phyloP scores from a whole-genome alignment of 257 asterid genomes.

The Salvia splendens region DNA sequence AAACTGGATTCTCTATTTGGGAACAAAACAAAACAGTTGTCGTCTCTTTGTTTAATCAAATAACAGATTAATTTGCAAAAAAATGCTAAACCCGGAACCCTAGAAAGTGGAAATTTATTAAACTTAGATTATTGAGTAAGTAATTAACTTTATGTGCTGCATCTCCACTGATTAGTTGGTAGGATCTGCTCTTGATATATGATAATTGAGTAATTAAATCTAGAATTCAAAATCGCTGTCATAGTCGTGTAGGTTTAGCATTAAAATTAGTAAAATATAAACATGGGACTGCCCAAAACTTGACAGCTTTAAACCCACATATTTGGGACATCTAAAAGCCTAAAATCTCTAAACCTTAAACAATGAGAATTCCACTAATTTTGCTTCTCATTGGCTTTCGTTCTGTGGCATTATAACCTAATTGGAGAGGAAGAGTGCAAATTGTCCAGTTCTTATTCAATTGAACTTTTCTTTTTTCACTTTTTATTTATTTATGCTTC shows the following conservation, averaged over 20 bases:
- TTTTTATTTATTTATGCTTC: background rate
- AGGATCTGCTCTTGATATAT: constrained; percentile 39
- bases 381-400: constrained; percentile 28
- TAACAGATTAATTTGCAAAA: background rate
- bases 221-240: constrained; percentile 18
- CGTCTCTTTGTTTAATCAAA: too few species aligned
- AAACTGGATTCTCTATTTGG: too few species aligned
- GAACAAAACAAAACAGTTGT: too few species aligned
- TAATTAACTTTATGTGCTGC: constrained; percentile 24
- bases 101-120: constrained; percentile 46
- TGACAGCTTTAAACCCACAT: constrained; percentile 41
- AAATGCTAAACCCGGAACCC: constrained; percentile 31
- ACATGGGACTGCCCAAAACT: constrained; percentile 36
- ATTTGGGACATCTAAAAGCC: constrained; percentile 30
- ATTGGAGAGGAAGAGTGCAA: constrained; percentile 28
- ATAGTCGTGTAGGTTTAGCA: constrained; percentile 21
- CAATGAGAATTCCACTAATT: constrained; percentile 34
- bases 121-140: background rate
- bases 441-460: background rate
- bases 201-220: background rate
- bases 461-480: background rate
- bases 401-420: constrained; percentile 12
- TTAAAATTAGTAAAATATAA: background rate
- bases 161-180: constrained; percentile 44
- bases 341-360: constrained; percentile 33